A percentile compares a stretch with the other conserved stretches of the same genome.
Evolutionary conservation across 495 filamentous ascomycete genomes (phyloP).

Genomic region (Copromyces sp.): DNA sequence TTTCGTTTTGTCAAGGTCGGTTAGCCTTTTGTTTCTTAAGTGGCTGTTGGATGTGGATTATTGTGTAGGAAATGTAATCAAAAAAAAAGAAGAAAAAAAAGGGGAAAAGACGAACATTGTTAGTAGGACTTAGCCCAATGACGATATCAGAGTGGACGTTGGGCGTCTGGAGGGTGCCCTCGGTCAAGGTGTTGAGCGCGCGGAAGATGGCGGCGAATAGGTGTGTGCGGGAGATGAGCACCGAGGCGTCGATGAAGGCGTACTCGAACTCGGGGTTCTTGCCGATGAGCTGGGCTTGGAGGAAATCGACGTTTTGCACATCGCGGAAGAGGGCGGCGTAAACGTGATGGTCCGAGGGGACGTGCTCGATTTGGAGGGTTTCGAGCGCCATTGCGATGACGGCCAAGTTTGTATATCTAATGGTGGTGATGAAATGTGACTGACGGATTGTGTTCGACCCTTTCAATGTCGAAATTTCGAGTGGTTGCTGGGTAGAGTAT

Average conservation of each 20-base stretch:
- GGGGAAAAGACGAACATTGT: conserved; percentile 55
- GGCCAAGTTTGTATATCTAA: background rate
- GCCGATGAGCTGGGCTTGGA: conserved; percentile 69
- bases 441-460: too few relatives aligned
- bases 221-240: conserved; percentile 58
- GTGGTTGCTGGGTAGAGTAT: background rate
- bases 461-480: too few relatives aligned
- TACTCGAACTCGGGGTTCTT: conserved; percentile 82
- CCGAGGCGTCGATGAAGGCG: conserved; percentile 78
- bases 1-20: conserved; percentile 3
- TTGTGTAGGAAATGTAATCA: too few relatives aligned
- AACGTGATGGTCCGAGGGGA: conserved; percentile 53
- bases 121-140: conserved; percentile 67
- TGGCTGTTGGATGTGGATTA: too few relatives aligned
- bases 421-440: background rate
- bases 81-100: background rate
- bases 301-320: conserved; percentile 62
- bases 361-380: conserved; percentile 57
- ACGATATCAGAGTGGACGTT: conserved; percentile 95
- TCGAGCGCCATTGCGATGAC: conserved; percentile 23
- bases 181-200: conserved; percentile 56
- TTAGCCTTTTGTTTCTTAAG: conserved; percentile 1
- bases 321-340: conserved; percentile 65
- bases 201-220: conserved; percentile 67
- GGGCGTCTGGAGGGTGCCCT: conserved; percentile 54